Conservation (phyloP, 1,284 basidiomycete species). For the Erythrobasidium hasegawianum region DNA sequence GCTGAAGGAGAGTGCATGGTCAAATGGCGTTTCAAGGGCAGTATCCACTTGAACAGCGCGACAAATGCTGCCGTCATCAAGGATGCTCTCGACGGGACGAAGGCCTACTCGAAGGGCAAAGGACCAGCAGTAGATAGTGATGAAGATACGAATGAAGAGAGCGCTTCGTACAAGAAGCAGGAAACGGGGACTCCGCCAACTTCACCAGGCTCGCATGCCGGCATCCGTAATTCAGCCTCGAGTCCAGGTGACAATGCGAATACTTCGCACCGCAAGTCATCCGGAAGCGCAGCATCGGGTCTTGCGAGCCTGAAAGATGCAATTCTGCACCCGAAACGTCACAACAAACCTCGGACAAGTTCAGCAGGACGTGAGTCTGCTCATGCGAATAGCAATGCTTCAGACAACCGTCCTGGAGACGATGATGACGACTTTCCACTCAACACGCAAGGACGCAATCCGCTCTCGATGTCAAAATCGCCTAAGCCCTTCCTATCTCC, state of each 20-base stretch:
- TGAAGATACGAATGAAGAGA: conserved; percentile 3
- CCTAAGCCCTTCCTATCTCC: background rate
- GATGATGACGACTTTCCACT: background rate
- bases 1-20: conserved; percentile 27
- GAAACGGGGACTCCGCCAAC: background rate
- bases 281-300: background rate
- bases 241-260: background rate
- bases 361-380: background rate
- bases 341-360: conserved; percentile 1
- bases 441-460: background rate
- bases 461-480: background rate
- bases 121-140: background rate
- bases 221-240: background rate
- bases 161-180: background rate
- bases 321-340: conserved; percentile 11
- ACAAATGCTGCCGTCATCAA: conserved; percentile 24
- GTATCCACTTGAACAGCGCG: conserved; percentile 13
- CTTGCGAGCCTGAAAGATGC: conserved; percentile 25
- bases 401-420: background rate
- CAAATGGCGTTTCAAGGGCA: conserved; percentile 34
- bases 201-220: background rate
- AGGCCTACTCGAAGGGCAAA: conserved; percentile 1
- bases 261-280: background rate
- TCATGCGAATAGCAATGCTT: background rate
- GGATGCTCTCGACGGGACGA: conserved; percentile 15